Evolutionary conservation across 306 rosid species (phyloP).

Genomic region (Boehmeria nivea): DNA sequence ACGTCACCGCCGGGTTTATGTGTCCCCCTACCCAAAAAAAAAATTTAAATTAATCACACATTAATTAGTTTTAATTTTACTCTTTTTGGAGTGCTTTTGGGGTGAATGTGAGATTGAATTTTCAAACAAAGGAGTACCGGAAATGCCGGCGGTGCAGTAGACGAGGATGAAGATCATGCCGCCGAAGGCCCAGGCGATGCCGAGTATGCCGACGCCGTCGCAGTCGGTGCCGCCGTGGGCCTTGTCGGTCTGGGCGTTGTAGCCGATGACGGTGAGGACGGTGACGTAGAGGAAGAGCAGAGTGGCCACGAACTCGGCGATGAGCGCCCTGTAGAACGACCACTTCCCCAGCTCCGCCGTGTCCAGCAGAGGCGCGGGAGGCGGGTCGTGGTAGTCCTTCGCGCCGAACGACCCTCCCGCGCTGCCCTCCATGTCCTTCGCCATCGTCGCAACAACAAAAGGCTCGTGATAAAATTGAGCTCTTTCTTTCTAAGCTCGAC

Average conservation of each 20-base stretch:
- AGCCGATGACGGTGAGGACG: slow-evolving; percentile 76
- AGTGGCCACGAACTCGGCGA: slow-evolving; percentile 91
- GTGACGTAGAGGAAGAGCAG: slow-evolving; percentile 83
- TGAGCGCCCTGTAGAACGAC: slow-evolving; percentile 90
- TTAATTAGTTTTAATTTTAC: no score
- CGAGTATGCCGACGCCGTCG: slow-evolving; percentile 77
- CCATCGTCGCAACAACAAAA: no score
- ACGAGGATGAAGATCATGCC: slow-evolving; percentile 98
- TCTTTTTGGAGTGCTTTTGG: no score
- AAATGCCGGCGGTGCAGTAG: slow-evolving; percentile 97
- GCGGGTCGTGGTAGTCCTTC: slow-evolving; percentile 93
- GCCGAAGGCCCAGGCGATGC: slow-evolving; percentile 94
- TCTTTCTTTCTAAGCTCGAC: no score
- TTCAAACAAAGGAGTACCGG: slow-evolving; percentile 56
- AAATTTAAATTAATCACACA: no score
- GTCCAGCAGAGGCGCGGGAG: slow-evolving; percentile 70
- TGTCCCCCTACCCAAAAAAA: slow-evolving; percentile 99
- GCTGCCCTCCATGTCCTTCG: slow-evolving; percentile 54
- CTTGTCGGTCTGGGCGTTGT: slow-evolving; percentile 48
- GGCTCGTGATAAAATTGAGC: no score
- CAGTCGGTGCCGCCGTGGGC: slow-evolving; percentile 27
- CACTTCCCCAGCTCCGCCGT: slow-evolving; percentile 59
- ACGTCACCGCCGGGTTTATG: slow-evolving; percentile 94
- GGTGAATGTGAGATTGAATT: no score
- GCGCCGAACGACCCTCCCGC: slow-evolving; percentile 60